phyloP scores from a whole-genome alignment of 352 stramenopile species.

The Phytophthora ohioensis region DNA sequence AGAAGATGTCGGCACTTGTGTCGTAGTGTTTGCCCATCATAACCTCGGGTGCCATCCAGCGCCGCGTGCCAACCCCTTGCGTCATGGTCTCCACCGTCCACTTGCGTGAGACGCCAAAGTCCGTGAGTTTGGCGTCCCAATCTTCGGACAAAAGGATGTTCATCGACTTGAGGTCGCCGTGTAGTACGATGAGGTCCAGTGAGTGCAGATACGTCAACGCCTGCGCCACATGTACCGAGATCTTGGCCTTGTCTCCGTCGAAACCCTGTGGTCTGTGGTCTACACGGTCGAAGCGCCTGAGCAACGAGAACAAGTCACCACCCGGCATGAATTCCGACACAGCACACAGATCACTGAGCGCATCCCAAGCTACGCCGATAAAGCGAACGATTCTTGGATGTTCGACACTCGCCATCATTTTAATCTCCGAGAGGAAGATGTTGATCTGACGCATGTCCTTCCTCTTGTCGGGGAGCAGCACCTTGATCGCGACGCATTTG shows the following conservation, averaged over 20 bases:
- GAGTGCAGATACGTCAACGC: slow-evolving; percentile 65
- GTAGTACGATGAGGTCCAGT: slow-evolving; percentile 48
- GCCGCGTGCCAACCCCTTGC: slow-evolving; percentile 41
- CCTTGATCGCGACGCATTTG: slow-evolving; percentile 66
- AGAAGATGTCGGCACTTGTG: slow-evolving; percentile 58
- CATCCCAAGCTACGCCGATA: slow-evolving; percentile 64
- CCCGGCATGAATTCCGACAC: slow-evolving; percentile 67
- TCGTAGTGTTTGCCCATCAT: slow-evolving; percentile 59
- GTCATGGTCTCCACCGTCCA: slow-evolving; percentile 59
- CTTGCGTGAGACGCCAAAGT: slow-evolving; percentile 62
- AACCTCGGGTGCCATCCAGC: slow-evolving; percentile 66
- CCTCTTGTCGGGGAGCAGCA: slow-evolving; percentile 45
- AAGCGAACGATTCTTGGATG: slow-evolving; percentile 71
- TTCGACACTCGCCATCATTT: slow-evolving; percentile 64
- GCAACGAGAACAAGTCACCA: slow-evolving; percentile 52
- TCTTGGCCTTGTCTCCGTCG: slow-evolving; percentile 50
- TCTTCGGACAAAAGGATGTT: slow-evolving; percentile 55
- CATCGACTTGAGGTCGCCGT: slow-evolving; percentile 70
- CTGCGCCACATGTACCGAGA: slow-evolving; percentile 53
- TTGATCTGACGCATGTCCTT: slow-evolving; percentile 60
- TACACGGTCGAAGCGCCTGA: slow-evolving; percentile 45
- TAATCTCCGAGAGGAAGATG: slow-evolving; percentile 62
- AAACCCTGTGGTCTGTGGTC: slow-evolving; percentile 43
- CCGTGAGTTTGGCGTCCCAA: slow-evolving; percentile 57
- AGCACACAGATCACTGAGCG: slow-evolving; percentile 51